phyloP scores from a whole-genome alignment of 768 basidiomycete species.

The Phlebiopsis flavidoalba region DNA sequence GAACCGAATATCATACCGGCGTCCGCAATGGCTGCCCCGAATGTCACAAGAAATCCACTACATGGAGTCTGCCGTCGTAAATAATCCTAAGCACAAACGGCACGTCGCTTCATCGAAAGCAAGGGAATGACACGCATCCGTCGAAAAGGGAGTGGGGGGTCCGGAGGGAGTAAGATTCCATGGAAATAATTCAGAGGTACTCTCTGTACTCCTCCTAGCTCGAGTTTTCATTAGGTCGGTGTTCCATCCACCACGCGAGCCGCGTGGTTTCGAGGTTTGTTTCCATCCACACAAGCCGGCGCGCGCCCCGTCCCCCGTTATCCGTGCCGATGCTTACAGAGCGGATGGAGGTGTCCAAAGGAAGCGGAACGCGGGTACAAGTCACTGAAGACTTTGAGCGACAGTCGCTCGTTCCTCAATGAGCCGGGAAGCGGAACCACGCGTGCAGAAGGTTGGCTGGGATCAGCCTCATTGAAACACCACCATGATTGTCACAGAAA shows the following conservation, averaged over 20 bases:
- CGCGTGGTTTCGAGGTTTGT: too few species aligned
- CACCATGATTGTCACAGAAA: constrained; percentile 14
- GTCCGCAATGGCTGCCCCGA: neutral
- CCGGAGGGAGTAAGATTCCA: constrained; percentile 37
- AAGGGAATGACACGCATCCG: constrained; percentile 38
- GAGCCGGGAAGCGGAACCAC: constrained; percentile 1
- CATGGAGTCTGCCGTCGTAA: constrained; percentile 50
- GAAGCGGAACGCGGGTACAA: constrained; percentile 8
- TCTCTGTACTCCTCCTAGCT: constrained; percentile 27
- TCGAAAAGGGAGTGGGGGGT: constrained; percentile 46
- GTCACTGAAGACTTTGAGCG: neutral
- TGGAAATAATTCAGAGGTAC: constrained; percentile 12
- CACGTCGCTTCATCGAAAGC: constrained; percentile 56
- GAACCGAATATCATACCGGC: neutral
- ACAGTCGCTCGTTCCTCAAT: neutral
- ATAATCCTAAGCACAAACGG: constrained; percentile 43
- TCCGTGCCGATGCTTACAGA: constrained; percentile 25
- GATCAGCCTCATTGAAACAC: constrained; percentile 6
- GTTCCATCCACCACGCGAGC: constrained; percentile 52
- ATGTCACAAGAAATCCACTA: constrained; percentile 33
- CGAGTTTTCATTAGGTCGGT: constrained; percentile 50
- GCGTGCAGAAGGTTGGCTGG: neutral
- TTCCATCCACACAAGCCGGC: too few species aligned
- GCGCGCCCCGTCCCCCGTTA: constrained; percentile 42
- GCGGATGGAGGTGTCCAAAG: constrained; percentile 19